A percentile compares a stretch with the other conserved stretches of the same genome.
Evolutionary conservation across 768 basidiomycete species (phyloP).

Genomic region (Rhodotorula paludigena): DNA sequence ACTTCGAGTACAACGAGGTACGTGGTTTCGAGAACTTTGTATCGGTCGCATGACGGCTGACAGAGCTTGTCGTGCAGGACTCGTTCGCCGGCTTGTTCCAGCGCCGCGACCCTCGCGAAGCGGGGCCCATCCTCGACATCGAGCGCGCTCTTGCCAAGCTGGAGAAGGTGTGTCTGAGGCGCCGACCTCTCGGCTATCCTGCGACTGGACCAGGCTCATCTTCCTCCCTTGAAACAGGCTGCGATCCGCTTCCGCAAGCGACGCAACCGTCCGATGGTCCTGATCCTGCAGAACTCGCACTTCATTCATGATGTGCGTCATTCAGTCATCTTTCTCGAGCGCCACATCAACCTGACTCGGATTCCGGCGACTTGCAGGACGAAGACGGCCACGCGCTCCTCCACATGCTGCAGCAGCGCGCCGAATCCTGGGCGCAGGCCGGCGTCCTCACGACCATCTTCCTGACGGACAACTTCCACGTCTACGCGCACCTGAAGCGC

Average conservation of each 20-base stretch:
- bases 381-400: slow-evolving; percentile 71
- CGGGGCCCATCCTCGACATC: slow-evolving; percentile 72
- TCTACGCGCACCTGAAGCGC: slow-evolving; percentile 35
- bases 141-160: slow-evolving; percentile 79
- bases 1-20: slow-evolving; percentile 76
- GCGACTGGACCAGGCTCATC: too few relatives aligned
- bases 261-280: slow-evolving; percentile 64
- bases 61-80: slow-evolving; percentile 32
- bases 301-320: slow-evolving; percentile 53
- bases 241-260: slow-evolving; percentile 61
- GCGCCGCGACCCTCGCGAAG: slow-evolving; percentile 75
- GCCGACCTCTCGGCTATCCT: too few relatives aligned
- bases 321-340: background rate
- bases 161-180: slow-evolving; percentile 52
- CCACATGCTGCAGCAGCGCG: slow-evolving; percentile 78
- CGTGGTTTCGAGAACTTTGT: background rate
- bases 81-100: slow-evolving; percentile 61
- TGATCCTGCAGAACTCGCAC: slow-evolving; percentile 76
- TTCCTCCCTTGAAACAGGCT: slow-evolving; percentile 55
- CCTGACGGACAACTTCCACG: slow-evolving; percentile 30
- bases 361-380: slow-evolving; percentile 53
- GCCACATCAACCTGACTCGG: background rate
- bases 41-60: background rate
- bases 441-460: slow-evolving; percentile 63
- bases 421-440: slow-evolving; percentile 66